Evolutionary conservation across 441 rosid species (phyloP), one percentile per base, ranked within the genome.

Genomic region (Hypseocharis bilobata): DNA sequence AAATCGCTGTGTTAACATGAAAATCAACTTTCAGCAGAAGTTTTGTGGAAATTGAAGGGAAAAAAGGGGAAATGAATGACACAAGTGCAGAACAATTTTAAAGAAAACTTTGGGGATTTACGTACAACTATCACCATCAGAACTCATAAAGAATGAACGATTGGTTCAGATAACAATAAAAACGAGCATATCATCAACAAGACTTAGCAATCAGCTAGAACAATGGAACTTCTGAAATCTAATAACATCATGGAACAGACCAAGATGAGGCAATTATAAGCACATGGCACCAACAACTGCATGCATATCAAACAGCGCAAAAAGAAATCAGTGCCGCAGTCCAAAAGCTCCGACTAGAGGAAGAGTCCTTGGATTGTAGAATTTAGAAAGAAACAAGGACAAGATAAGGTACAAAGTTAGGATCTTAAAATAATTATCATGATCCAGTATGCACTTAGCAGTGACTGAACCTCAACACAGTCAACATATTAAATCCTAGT

Each of bases 1-100:
- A 77, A 75, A 92, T 83, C 80, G 90, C 98, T 92, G 86, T 76
- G 77, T 14, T 68, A 56, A 44, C 13, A 42, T 17, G 40, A 59
- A 55, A 65, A 60, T 3, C 49, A 36, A 32, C 34, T 57, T 58
- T 65, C 42, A 70, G 70, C 49, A n/a, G 51, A 75, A 52, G 32
- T n/a, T n/a, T n/a, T n/a, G n/a, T n/a, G n/a, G n/a, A n/a, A n/a
- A n/a, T n/a, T n/a, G n/a, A n/a, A n/a, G n/a, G n/a, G n/a, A n/a
- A n/a, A n/a, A n/a, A 19, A 10, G 45, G 11, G 45, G 45, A 38
- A 38, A 38, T 13, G 14, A 38, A 38, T 38, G 42, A 62, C 26
- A 17, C 14, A 23, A 29, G 1, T 26, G 14, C 14, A n/a, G 23
- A 64, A 5, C 14, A 30, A 17, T 49, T 8, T 45, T 28, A 10